Evolutionary conservation across 2,329 filamentous ascomycete species (phyloP).

Genomic region (Aspergillus melleus): DNA sequence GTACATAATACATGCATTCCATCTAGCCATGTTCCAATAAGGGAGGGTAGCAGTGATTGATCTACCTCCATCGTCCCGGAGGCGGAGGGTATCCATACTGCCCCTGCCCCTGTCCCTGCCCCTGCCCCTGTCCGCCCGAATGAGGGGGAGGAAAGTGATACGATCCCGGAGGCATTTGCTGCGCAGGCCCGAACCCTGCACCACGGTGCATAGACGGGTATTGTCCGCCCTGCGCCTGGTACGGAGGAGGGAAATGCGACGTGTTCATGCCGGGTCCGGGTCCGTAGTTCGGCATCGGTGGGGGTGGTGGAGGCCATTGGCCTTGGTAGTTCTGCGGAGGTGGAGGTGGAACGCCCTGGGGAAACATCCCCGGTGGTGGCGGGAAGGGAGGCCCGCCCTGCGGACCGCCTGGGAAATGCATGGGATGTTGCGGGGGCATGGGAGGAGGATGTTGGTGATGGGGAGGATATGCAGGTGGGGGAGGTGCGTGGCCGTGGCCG

Average conservation of each 20-base stretch:
- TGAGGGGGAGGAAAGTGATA: conserved; percentile 36
- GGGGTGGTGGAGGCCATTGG: conserved; percentile 38
- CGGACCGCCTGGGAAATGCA: conserved; percentile 12
- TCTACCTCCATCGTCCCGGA: conserved; percentile 19
- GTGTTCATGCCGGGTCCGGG: not conserved
- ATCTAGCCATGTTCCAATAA: not conserved
- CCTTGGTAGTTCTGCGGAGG: conserved; percentile 37
- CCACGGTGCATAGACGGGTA: conserved; percentile 20
- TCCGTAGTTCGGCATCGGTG: conserved; percentile 26
- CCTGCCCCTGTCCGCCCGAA: conserved; percentile 24
- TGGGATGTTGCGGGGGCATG: conserved; percentile 21
- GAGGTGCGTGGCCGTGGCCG: conserved; percentile 6
- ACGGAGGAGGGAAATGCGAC: conserved; percentile 14
- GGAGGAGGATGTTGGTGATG: not conserved
- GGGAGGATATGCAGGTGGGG: not conserved
- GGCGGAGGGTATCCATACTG: conserved; percentile 12
- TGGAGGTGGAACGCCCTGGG: conserved; percentile 20
- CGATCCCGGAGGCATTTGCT: conserved; percentile 31
- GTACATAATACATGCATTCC: not conserved
- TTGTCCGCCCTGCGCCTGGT: conserved; percentile 24
- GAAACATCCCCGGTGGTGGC: conserved; percentile 13
- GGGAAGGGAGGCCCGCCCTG: not conserved
- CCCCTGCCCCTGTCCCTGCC: not conserved
- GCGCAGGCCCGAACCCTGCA: conserved; percentile 13
- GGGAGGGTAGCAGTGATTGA: not conserved